These are phyloP conservation scores for Phalaenopsis aphrodite DNA, from an alignment of 106 monocot species.

Conservation along the genomic window DNA sequence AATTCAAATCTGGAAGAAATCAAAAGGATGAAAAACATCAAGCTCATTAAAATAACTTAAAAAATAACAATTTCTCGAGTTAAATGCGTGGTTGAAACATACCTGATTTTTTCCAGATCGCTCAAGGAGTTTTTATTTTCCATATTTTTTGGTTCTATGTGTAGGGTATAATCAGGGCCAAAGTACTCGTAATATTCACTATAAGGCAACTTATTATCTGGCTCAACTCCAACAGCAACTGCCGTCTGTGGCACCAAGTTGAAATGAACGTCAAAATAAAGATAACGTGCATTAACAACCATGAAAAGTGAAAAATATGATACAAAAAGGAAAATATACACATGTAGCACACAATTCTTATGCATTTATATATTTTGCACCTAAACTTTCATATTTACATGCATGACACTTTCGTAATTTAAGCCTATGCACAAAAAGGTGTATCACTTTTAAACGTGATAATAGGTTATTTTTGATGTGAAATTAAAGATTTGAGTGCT, in stretches of 20 bases:
- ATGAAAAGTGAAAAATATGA: background rate
- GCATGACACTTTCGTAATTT: no score
- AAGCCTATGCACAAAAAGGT: no score
- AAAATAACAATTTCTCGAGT: background rate
- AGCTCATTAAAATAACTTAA: background rate
- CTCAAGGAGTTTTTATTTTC: conserved; percentile 51
- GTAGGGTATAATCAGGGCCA: conserved; percentile 63
- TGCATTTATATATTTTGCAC: no score
- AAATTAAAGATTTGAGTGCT: no score
- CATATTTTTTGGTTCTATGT: conserved; percentile 39
- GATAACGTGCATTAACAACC: background rate
- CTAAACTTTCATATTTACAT: no score
- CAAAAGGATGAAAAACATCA: background rate
- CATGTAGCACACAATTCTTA: no score
- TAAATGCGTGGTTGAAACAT: background rate
- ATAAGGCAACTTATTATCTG: conserved; percentile 57
- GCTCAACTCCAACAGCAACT: conserved; percentile 75
- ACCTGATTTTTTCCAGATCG: conserved; percentile 64
- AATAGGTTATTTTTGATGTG: no score
- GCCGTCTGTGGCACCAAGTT: conserved; percentile 40
- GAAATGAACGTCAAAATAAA: background rate
- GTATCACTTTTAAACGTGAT: no score
- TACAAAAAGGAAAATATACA: background rate
- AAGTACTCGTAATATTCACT: conserved; percentile 78
- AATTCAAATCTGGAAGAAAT: background rate